Conservation (phyloP, 225 moss, liverwort and hornwort species). For the Thuidium tamariscinum region DNA sequence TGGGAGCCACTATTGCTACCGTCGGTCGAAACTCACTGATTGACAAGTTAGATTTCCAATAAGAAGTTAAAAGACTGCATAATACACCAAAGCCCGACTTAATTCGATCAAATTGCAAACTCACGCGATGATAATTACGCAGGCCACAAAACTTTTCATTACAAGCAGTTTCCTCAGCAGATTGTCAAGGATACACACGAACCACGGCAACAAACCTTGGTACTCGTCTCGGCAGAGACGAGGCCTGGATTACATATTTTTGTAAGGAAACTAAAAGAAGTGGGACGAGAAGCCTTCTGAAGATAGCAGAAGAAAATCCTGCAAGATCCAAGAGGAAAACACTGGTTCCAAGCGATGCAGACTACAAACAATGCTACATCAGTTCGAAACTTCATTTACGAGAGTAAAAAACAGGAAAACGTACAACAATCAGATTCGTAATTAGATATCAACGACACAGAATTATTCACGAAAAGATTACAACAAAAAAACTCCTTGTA, state of each 20-base stretch:
- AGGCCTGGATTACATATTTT: background rate
- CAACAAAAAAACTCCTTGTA: background rate
- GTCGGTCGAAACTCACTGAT: slow-evolving; percentile 44
- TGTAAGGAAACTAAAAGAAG: background rate
- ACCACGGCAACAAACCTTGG: slow-evolving; percentile 18
- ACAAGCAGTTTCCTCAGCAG: background rate
- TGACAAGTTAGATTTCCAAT: slow-evolving; percentile 2
- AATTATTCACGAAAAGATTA: background rate
- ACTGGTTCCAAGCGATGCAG: background rate
- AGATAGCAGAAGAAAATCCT: slow-evolving; percentile 16
- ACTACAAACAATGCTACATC: background rate
- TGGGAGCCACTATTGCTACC: slow-evolving; percentile 37
- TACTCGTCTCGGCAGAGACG: slow-evolving; percentile 2
- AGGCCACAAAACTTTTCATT: background rate
- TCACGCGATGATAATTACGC: background rate
- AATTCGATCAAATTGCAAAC: background rate
- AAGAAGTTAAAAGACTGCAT: background rate
- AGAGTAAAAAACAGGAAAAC: background rate
- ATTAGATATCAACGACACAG: background rate
- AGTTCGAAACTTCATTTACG: background rate
- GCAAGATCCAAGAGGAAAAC: slow-evolving; percentile 19
- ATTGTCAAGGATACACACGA: background rate
- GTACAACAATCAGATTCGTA: background rate
- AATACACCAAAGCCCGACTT: background rate
- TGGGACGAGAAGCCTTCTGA: slow-evolving; percentile 6